These are phyloP conservation scores for Pythium coloratum DNA, from an alignment of 352 stramenopile species.

Conservation along the genomic window DNA sequence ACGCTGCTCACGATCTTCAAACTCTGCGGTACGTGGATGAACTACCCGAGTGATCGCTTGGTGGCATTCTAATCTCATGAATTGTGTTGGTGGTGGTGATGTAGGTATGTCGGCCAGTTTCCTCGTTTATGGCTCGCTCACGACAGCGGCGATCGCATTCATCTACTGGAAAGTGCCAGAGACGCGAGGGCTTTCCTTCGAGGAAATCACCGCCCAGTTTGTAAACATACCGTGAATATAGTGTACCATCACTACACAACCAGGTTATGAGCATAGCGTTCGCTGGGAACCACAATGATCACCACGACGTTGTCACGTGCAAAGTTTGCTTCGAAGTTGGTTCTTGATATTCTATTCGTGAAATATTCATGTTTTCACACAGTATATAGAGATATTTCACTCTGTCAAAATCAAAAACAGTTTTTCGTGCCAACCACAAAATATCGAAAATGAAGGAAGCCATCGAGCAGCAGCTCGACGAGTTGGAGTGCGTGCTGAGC, in stretches of 20 bases:
- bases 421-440: neutral
- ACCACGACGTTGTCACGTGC: too few relatives aligned
- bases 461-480: constrained; percentile 51
- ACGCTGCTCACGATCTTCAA: constrained; percentile 65
- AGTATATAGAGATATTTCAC: neutral
- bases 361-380: neutral
- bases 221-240: constrained; percentile 17
- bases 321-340: neutral
- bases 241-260: neutral
- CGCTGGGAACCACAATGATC: too few relatives aligned
- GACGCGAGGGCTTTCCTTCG: constrained; percentile 57
- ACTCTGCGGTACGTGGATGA: constrained; percentile 33
- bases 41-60: too few relatives aligned
- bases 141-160: constrained; percentile 42
- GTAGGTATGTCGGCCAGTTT: constrained; percentile 48
- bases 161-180: constrained; percentile 70
- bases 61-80: neutral
- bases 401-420: neutral
- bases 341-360: neutral
- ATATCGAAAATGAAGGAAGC: constrained; percentile 14
- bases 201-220: constrained; percentile 64
- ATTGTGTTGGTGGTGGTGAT: neutral
- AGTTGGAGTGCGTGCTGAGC: constrained; percentile 76
- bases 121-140: constrained; percentile 54
- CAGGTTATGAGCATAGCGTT: too few relatives aligned